Evolutionary conservation across 345 rosid species (phyloP).

Genomic region (Lepidium aucheri): DNA sequence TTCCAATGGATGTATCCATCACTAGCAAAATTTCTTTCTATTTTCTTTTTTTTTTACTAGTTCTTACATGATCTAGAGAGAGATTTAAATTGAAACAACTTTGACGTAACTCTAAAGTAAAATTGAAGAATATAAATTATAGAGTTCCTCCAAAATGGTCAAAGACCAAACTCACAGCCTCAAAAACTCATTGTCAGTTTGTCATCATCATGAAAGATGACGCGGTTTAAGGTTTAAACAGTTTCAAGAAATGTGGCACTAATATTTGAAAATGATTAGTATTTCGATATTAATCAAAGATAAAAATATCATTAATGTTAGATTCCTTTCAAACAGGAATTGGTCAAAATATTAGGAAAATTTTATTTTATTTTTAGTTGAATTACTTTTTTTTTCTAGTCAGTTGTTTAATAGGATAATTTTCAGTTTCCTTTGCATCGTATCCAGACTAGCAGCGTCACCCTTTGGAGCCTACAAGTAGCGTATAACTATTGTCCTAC

Average conservation of each 20-base stretch:
- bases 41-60: not conserved
- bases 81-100: not conserved
- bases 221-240: not conserved
- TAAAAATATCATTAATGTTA: too few relatives aligned
- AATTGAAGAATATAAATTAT: not conserved
- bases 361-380: too few relatives aligned
- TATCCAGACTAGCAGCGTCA: too few relatives aligned
- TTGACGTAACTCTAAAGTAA: not conserved
- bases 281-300: too few relatives aligned
- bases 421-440: too few relatives aligned
- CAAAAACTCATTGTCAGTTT: not conserved
- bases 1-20: not conserved
- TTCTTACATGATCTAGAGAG: not conserved
- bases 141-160: not conserved
- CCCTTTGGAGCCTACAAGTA: too few relatives aligned
- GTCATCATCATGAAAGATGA: not conserved
- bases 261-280: too few relatives aligned
- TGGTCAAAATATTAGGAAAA: too few relatives aligned
- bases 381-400: too few relatives aligned
- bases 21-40: not conserved
- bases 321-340: too few relatives aligned
- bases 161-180: not conserved
- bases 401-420: too few relatives aligned
- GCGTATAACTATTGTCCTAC: too few relatives aligned
- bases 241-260: not conserved